Base-by-base conservation (phyloP, 768 basidiomycete species). In the Termitomyces sp. region DNA sequence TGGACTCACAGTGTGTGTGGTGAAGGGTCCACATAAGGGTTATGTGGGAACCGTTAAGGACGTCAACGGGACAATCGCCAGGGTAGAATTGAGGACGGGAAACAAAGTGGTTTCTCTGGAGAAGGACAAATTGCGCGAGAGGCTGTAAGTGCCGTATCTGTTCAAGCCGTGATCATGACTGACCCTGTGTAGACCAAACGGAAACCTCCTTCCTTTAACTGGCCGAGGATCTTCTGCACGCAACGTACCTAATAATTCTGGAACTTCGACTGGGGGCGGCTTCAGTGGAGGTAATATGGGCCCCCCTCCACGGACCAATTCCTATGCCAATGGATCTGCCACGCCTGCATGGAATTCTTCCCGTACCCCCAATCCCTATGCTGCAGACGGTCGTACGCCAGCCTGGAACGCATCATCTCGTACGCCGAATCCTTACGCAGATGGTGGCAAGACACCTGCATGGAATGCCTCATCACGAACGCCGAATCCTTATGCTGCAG, bases 11-110 rank as follows among this genome's bases (percentile, higher is more conserved):
- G 91, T 98, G 37, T 80, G 80, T 11, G 83, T 98, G 5, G 76
- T 91, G 58, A 90, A 92, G 68, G 97, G 97, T 5, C 80, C 90
- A 5, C 84, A 88, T 66, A 99, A 99, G 71, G 91, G 94, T 14
- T 89, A 95, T 63, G 78, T 87, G 44, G 97, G 97, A 7, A 84
- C 86, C 5, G 90, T 98, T 76, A 98, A 95, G 72, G 97, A 98
- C 67, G 91, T 94, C 28, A 96, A 94, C 57, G 96, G 94, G 5
- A 78, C 79, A 39, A 76, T 85, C 55, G 91, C 89, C 1, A 83
- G 97, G 41, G 94, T 99, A 14, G 97, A 98, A 70, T 75, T 99
- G n/a, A 86, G 93, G 14, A 88, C 88, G 39, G 77, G 78, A 17
- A 95, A 94, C 71, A 94, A 92, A 70, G 77, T 94, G 21, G 85